Evolutionary conservation across 148 eudicot genomes (phyloP), one percentile per base, ranked within the genome.

Genomic region (Vaccinium macrocarpon): DNA sequence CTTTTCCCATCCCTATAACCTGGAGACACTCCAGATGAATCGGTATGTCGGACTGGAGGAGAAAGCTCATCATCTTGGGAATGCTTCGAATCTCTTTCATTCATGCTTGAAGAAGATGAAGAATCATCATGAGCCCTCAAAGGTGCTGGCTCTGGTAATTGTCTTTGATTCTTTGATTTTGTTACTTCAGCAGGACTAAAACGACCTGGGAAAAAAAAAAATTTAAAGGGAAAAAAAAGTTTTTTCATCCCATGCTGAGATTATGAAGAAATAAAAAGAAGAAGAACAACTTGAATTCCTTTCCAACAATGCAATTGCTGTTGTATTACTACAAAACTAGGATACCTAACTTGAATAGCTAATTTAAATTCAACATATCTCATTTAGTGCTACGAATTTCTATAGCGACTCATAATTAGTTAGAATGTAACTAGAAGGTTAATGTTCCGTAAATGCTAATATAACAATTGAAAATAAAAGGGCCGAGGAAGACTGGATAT

Each of bases 101-200:
- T 92, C 86, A 92, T 79, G 88, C 93, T 93, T 55, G 91, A 87
- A 27, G 99, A 93, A 66, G 94, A 92, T 32, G 99, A 94, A 29
- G 93, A 88, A 82, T 92, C 97, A 48, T 88, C 93, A 72, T 87
- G 94, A 88, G 93, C 91, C 91, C 98, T 93, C 55, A 86, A 84
- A 86, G 92, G 89, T 71, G 97, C 90, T 64, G 94, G 95, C 78
- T 92, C 99, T 13, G 94, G 93, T 86, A 93, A 88, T 77, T 90
- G 94, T 85, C 93, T 96, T 38, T 83, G 76, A 75, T 86, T 94
- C 76, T 90, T 94, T 78, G 87, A 86, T 86, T 90, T 89, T 61
- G 82, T 82, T 80, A 85, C 88, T 86, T 51, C 90, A 81, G 87
- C 90, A 72, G 98, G 97, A 84, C 92, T 92, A 70, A 90, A 90